These are phyloP conservation scores for Cucurbita moschata DNA, from an alignment of 306 rosid genomes.

Conservation along the genomic window DNA sequence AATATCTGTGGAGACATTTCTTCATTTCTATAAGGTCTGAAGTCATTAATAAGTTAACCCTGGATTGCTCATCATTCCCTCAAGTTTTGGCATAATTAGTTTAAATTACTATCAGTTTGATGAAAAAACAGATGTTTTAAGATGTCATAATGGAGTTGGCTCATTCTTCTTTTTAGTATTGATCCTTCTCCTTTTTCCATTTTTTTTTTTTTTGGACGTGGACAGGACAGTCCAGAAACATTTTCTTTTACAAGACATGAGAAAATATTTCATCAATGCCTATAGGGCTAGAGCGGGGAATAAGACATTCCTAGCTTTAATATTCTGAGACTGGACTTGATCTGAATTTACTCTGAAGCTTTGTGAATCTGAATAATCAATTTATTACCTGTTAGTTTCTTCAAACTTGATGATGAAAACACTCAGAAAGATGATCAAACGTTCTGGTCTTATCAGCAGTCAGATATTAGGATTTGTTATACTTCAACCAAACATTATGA, in stretches of 20 bases:
- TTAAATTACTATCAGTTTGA: background rate
- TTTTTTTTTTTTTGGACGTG: background rate
- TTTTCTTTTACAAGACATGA: background rate
- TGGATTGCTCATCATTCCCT: too few relatives aligned
- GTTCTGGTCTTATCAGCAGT: too few relatives aligned
- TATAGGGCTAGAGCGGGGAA: background rate
- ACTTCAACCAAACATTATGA: too few relatives aligned
- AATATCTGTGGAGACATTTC: background rate
- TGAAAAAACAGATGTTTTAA: background rate
- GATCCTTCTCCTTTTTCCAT: background rate
- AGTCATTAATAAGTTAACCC: too few relatives aligned
- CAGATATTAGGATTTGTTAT: too few relatives aligned
- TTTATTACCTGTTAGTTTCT: too few relatives aligned
- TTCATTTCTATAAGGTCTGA: background rate
- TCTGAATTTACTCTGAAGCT: too few relatives aligned
- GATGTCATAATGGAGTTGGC: background rate
- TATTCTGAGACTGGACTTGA: too few relatives aligned
- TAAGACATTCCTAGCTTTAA: background rate
- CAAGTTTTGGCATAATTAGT: too few relatives aligned
- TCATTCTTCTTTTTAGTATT: background rate
- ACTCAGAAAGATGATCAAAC: too few relatives aligned
- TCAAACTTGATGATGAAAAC: too few relatives aligned
- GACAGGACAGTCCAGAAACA: background rate
- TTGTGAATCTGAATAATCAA: too few relatives aligned
- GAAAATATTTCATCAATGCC: background rate